A percentile compares a stretch with the other conserved stretches of the same genome.
Conservation (phyloP, 345 rosid genomes). For the Raphanus raphanistrum region DNA sequence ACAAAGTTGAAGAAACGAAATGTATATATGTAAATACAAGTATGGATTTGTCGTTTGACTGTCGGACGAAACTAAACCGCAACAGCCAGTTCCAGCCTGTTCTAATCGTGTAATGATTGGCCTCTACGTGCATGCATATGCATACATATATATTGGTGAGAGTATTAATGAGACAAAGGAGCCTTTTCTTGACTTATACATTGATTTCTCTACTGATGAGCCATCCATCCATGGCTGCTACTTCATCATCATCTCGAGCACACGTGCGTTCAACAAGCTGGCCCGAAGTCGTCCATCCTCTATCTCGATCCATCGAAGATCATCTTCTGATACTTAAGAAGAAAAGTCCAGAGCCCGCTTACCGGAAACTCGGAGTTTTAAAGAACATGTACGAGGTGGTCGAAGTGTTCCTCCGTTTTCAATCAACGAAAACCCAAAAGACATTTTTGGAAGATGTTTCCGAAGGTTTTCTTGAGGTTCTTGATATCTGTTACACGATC, state of each 20-base stretch:
- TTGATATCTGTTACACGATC: slow-evolving; percentile 45
- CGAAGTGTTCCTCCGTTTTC: slow-evolving; percentile 29
- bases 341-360: slow-evolving; percentile 25
- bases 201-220: neutral
- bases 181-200: slow-evolving; percentile 1
- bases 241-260: slow-evolving; percentile 16
- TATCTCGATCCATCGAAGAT: slow-evolving; percentile 35
- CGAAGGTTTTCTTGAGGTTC: slow-evolving; percentile 44
- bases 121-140: slow-evolving; percentile 25
- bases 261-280: slow-evolving; percentile 49
- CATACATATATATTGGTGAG: slow-evolving; percentile 14
- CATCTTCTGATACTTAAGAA: slow-evolving; percentile 37
- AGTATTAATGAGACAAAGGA: slow-evolving; percentile 3
- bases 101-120: slow-evolving; percentile 16
- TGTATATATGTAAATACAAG: neutral
- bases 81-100: slow-evolving; percentile 35
- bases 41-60: slow-evolving; percentile 28
- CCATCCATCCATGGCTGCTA: slow-evolving; percentile 21
- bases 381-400: slow-evolving; percentile 33
- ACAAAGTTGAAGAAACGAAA: slow-evolving; percentile 1
- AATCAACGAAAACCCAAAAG: slow-evolving; percentile 28
- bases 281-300: slow-evolving; percentile 41
- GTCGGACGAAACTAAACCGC: slow-evolving; percentile 29
- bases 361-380: slow-evolving; percentile 36
- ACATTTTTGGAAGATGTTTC: slow-evolving; percentile 42